Base-by-base conservation (phyloP, 2,329 filamentous ascomycete species). In the Beauveria bassiana region DNA sequence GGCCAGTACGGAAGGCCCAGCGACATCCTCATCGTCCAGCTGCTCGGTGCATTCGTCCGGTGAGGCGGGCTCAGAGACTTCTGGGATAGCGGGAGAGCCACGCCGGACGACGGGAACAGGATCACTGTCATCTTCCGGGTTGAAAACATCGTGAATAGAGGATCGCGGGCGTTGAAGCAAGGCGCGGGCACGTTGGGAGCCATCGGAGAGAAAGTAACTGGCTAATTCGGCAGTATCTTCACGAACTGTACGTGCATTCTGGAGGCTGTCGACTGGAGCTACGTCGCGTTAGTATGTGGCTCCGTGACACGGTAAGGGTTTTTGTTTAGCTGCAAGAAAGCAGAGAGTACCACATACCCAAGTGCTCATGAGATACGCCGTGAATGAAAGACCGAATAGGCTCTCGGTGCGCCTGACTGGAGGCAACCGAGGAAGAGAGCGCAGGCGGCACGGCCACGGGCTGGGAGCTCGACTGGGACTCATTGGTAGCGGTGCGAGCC, bases 161-260 rank as follows among this genome's bases (percentile, higher is more conserved):
- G 67, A 60, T 62, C 72, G 68, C 8, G 68, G 65, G 45, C 72
- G 71, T 26, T 73, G 71, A n/a, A 84, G 73, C 62, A 85, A 81
- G 10, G 77, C 75, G 5, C 78, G 74, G 63, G 72, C 77, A 49
- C 73, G 75, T 49, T 71, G 68, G 62, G 79, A 75, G 67, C 81
- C 81, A 67, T 89, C 85, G 45, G 87, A 87, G 31, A 96, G 81
- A 55, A 91, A 87, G 71, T 93, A 91, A 20, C 85, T 91, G 49
- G 92, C 92, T 61, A 96, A 80, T 74, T 96, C 91, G 57, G 91
- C 90, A 2, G 92, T 96, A 70, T 95, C 88, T 74, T 95, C 88
- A 65, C 92, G 88, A 46, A 96, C 88, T 66, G 86, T 89, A 63
- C 87, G 85, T 40, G 90, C 89, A 73, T 90, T 90, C 67, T 90